Conservation (phyloP, 164 flowering plant species). For the Dillenia turbinata region DNA sequence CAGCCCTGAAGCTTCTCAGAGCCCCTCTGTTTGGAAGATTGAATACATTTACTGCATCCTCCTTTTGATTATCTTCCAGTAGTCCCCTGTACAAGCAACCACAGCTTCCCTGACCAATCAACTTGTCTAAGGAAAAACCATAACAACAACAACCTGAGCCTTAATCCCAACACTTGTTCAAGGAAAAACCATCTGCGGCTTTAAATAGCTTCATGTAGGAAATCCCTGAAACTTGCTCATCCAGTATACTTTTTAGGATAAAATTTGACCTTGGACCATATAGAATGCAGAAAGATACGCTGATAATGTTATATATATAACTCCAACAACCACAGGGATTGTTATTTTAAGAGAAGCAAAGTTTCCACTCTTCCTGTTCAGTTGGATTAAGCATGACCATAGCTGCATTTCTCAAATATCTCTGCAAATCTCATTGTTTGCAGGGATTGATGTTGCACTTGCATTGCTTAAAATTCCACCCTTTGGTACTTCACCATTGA, state of each 20-base stretch:
- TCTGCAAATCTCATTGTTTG: constrained; percentile 11
- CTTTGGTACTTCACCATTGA: constrained; percentile 12
- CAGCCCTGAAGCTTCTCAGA: constrained; percentile 4
- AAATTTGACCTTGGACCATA: background rate
- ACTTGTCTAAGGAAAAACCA: constrained; percentile 9
- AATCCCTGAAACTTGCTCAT: background rate
- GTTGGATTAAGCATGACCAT: background rate
- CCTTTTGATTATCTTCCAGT: no score
- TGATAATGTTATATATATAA: background rate
- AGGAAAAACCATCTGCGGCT: constrained; percentile 10
- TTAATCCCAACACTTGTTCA: no score
- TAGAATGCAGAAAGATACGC: background rate
- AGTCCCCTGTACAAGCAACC: background rate
- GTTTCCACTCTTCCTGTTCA: background rate
- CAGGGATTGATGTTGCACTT: constrained; percentile 6
- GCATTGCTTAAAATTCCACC: constrained; percentile 10
- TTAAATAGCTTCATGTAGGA: constrained; percentile 7
- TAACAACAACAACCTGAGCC: no score
- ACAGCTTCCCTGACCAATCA: constrained; percentile 5
- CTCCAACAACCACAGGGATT: background rate
- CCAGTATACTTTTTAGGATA: background rate
- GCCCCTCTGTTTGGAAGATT: no score
- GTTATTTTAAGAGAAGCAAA: background rate
- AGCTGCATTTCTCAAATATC: constrained; percentile 3
- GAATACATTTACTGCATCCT: no score